Conservation (phyloP, 2,329 filamentous ascomycete species). For the Penicillium corylophilum region DNA sequence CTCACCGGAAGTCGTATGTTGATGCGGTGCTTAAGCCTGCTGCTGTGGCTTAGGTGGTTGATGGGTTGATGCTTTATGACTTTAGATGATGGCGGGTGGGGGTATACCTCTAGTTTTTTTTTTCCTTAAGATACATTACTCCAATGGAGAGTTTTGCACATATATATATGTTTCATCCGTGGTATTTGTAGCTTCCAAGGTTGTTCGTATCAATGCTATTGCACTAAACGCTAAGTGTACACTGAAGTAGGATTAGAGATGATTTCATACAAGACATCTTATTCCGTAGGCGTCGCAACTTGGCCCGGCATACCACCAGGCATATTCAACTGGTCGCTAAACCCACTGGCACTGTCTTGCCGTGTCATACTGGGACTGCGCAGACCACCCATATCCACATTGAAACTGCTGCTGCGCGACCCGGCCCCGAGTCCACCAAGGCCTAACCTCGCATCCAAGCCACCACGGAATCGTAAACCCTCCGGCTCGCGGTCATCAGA, state of each 20-base stretch:
- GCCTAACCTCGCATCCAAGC: constrained; percentile 25
- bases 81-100: constrained; percentile 2
- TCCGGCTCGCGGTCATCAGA: constrained; percentile 27
- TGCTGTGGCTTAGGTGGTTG: constrained; percentile 19
- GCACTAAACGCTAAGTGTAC: constrained; percentile 2
- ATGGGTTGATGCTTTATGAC: constrained; percentile 6
- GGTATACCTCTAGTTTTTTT: background rate
- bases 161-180: background rate
- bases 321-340: constrained; percentile 38
- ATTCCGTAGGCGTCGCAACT: constrained; percentile 3
- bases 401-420: constrained; percentile 37
- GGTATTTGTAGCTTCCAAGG: no score
- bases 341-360: constrained; percentile 29
- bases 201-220: background rate
- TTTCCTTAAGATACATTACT: background rate
- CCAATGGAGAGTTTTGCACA: background rate
- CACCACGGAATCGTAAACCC: constrained; percentile 35
- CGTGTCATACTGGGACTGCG: constrained; percentile 35
- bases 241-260: background rate
- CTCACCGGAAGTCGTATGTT: constrained; percentile 76
- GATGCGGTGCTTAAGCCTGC: constrained; percentile 29
- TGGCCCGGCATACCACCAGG: constrained; percentile 38
- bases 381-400: constrained; percentile 32
- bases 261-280: background rate
- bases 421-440: constrained; percentile 35